Conservation (phyloP, 768 basidiomycete genomes). For the Lactifluus echinatus region DNA sequence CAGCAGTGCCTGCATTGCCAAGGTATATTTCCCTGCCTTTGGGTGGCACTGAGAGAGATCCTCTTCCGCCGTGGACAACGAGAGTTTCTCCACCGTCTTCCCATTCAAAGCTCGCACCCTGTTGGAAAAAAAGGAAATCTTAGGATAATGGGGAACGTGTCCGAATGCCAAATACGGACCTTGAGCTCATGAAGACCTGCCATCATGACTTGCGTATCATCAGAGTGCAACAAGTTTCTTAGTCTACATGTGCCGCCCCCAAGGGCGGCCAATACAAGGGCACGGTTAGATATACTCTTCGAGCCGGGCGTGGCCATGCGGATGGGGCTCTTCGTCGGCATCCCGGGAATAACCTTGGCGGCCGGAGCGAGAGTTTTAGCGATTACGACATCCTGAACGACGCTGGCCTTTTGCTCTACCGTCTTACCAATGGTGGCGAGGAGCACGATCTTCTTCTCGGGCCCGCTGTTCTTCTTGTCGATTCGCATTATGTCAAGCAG, state of each 20-base stretch:
- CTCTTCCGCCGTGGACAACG: conserved; percentile 82
- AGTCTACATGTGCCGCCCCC: conserved; percentile 82
- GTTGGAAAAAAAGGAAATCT: conserved; percentile 6
- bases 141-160: background rate
- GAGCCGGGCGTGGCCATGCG: conserved; percentile 92
- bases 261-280: conserved; percentile 86
- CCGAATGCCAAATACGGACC: conserved; percentile 34
- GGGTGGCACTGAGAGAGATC: conserved; percentile 65
- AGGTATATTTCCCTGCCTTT: conserved; percentile 88
- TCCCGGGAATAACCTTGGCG: conserved; percentile 61
- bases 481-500: conserved; percentile 82
- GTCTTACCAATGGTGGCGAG: conserved; percentile 87
- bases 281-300: conserved; percentile 94
- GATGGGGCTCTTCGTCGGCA: conserved; percentile 42
- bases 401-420: conserved; percentile 84
- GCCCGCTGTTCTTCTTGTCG: conserved; percentile 96
- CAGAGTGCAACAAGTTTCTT: conserved; percentile 88
- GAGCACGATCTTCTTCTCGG: conserved; percentile 89
- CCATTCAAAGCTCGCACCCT: conserved; percentile 93
- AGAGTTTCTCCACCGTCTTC: conserved; percentile 95
- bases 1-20: conserved; percentile 95
- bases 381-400: conserved; percentile 75
- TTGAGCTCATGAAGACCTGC: conserved; percentile 80
- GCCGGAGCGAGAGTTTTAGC: conserved; percentile 74
- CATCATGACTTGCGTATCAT: conserved; percentile 99